Conservation (phyloP, 495 filamentous ascomycete species). For the Melanomma pulvis-pyrius region DNA sequence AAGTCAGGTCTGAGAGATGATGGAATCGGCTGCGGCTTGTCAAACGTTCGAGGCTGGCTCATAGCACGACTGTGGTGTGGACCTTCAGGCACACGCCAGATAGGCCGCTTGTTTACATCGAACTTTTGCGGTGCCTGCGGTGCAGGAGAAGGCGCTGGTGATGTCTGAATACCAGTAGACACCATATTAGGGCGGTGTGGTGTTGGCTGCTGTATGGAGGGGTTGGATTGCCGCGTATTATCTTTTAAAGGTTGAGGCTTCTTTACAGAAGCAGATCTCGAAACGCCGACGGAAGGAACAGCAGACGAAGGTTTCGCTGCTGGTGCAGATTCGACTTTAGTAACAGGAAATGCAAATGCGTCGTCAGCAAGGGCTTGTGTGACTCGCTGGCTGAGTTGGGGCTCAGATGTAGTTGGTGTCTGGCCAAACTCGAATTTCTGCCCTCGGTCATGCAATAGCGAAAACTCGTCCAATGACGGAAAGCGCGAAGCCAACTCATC, state of each 20-base stretch:
- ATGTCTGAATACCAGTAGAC: slow-evolving; percentile 94
- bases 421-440: slow-evolving; percentile 85
- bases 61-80: slow-evolving; percentile 37
- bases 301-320: slow-evolving; percentile 22
- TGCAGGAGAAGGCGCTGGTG: slow-evolving; percentile 65
- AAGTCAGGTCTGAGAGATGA: slow-evolving; percentile 46
- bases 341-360: slow-evolving; percentile 64
- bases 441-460: slow-evolving; percentile 82
- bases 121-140: slow-evolving; percentile 48
- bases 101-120: slow-evolving; percentile 41
- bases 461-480: slow-evolving; percentile 90
- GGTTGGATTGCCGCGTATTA: slow-evolving; percentile 30
- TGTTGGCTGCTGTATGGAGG: slow-evolving; percentile 62
- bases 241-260: slow-evolving; percentile 45
- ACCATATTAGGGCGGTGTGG: slow-evolving; percentile 71
- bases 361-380: slow-evolving; percentile 87
- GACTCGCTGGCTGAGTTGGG: slow-evolving; percentile 69
- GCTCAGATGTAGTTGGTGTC: slow-evolving; percentile 45
- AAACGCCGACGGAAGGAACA: slow-evolving; percentile 22
- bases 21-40: slow-evolving; percentile 37
- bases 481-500: slow-evolving; percentile 88
- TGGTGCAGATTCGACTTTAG: slow-evolving; percentile 29
- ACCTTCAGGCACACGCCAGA: slow-evolving; percentile 43
- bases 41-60: slow-evolving; percentile 43
- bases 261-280: slow-evolving; percentile 36